Evolutionary conservation across 192 early-diverging fungal species (phyloP), one percentile per base, ranked within the genome.

Genomic region (Umbelopsis sp.): DNA sequence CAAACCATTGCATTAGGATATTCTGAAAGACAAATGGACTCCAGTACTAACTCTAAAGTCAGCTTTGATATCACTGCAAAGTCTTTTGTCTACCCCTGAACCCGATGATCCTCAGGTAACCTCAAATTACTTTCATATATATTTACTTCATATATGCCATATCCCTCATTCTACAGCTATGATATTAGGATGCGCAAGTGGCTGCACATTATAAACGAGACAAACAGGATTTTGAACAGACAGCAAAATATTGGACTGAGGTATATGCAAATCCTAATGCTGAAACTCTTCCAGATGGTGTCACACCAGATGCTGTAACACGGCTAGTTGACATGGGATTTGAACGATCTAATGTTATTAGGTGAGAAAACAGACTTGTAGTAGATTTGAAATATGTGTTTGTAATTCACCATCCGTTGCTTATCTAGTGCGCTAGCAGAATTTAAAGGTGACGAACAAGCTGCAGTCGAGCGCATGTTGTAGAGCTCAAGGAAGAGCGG

Each of bases 21-120:
- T 93, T 53, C 78, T 94, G 32, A 93, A 93, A 72, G 88, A 94
- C 59, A 84, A 92, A 44, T 94, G 92, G 92, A 85, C 85, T 9
- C 92, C 92, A 3, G 91, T 90, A 0, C 68, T 92, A 52, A 91
- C 91, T 12, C 52, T 87, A 24, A 79, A 80, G 5, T 80, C 83
- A 17, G 81, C 83, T 7, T 50, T 87, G 4, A 59, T 87, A 16
- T 87, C 85, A 0, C 74, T 87, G 11, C 83, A 84, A 51, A 72
- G 83, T 5, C 52, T 87, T 20, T 69, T 87, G 26, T 80, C 73
- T 8, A 81, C 80, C 8, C 85, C 85, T 7, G 85, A 84, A 53
- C 85, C 85, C 4, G 77, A 84, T 21, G 85, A 87, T 56, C 85
- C 85, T 20, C 85, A 85, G 77, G 83, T 79, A 76, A 12, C 12